A percentile compares a stretch with the other conserved stretches of the same genome.
Evolutionary conservation across 331 rosid species (phyloP).

Genomic region (Prunus yedoensis): DNA sequence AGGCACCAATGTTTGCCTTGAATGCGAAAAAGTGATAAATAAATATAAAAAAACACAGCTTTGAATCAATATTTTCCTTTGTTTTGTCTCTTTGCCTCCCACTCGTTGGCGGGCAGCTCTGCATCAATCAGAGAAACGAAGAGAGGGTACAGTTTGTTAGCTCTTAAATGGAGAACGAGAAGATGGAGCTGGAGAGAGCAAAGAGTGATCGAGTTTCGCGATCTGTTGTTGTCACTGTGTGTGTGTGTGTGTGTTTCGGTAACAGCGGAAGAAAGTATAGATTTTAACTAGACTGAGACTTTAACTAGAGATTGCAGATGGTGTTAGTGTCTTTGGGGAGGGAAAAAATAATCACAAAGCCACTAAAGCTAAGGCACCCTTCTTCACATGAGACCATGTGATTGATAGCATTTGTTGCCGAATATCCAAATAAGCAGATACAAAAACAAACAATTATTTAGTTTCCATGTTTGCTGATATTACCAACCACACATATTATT

Average conservation of each 20-base stretch:
- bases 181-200: not conserved
- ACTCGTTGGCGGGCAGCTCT: conserved; percentile 8
- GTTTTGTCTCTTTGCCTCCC: not conserved
- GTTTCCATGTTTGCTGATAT: not conserved
- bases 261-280: not conserved
- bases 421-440: not conserved
- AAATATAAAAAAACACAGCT: conserved; percentile 1
- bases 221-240: conserved; percentile 12
- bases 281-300: too few species aligned
- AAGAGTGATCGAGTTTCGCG: not conserved
- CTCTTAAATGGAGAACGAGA: not conserved
- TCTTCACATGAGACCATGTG: conserved; percentile 18
- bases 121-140: conserved; percentile 12
- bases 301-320: not conserved
- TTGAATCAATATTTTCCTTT: conserved; percentile 4
- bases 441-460: not conserved
- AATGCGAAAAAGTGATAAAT: too few species aligned
- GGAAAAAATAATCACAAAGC: conserved; percentile 12
- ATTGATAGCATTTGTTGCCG: not conserved
- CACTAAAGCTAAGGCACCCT: too few species aligned
- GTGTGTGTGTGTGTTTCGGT: conserved; percentile 5
- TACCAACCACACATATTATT: too few species aligned
- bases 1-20: too few species aligned
- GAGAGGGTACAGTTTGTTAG: not conserved
- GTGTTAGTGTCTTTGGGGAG: conserved; percentile 7